phyloP scores from a whole-genome alignment of 768 basidiomycete species.

The Termitomyces sp. region DNA sequence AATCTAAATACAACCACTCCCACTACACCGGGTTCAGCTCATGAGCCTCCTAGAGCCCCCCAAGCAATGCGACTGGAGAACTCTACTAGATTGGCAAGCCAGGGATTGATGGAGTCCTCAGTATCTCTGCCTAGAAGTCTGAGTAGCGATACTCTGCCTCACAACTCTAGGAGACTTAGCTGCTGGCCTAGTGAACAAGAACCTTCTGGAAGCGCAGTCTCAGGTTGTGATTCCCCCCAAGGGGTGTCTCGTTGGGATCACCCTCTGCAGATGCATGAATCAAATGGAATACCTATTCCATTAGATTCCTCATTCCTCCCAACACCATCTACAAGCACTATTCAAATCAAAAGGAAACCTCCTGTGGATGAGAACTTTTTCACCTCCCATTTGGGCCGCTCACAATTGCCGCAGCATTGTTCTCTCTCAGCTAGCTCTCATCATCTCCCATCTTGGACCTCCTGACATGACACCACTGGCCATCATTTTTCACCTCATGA shows the following conservation, averaged over 20 bases:
- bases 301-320: conserved; percentile 14
- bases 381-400: neutral
- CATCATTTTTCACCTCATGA: neutral
- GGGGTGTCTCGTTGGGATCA: neutral
- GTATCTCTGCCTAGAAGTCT: neutral
- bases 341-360: neutral
- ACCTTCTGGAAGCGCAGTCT: neutral
- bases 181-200: neutral
- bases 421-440: conserved; percentile 5
- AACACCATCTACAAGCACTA: neutral
- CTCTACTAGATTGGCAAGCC: neutral
- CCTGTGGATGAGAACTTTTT: neutral
- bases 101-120: neutral
- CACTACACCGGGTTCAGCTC: neutral
- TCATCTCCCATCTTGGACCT: neutral
- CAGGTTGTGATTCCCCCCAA: neutral
- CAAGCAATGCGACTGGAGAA: conserved; percentile 15
- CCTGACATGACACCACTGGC: too few relatives aligned
- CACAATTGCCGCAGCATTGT: neutral
- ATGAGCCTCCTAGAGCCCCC: conserved; percentile 16
- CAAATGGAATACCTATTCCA: conserved; percentile 12
- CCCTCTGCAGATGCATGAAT: neutral
- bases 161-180: neutral
- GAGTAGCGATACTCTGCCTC: neutral
- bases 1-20: too few relatives aligned